Base-by-base conservation (phyloP, 306 rosid species). In the Castanea mollissima region DNA sequence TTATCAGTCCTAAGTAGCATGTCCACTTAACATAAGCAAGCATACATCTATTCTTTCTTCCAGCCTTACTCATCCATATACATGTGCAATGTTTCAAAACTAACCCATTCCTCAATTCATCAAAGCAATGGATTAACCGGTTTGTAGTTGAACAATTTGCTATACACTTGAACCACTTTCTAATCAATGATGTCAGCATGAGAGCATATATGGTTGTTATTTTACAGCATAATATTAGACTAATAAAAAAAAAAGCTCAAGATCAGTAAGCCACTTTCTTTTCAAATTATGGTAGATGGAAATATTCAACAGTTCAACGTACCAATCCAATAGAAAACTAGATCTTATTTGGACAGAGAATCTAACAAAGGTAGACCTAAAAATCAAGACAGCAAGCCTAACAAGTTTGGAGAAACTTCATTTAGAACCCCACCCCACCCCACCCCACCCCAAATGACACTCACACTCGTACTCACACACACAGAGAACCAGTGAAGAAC, bases 401-500 rank as follows among this genome's bases (percentile, higher is more conserved):
- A 46, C 15, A 46, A 46, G 4, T 46, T 46, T 46, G 54, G 54
- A 46, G 15, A 46, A 46, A 46, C 54, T 12, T 12, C 54, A 49
- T 49, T 49, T 11, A 49, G 4, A 49, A 49, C 54, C 16, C 16
- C 54, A 11, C 16, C 54, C 16, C 54, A 49, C 54, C 16, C 16
- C 54, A 11, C 16, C 54, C 16, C 54, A 3, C 54, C 54, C 54
- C 15, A 49, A 49, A 49, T 10, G 16, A 16, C 16, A 49, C 16
- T 49, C 54, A 3, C 54, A 11, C 16, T 9, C 54, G 11, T 14
- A 49, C 54, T 49, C 54, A 49, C 54, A 46, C 54, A 49, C 6
- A 41, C 12, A 78, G 29, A 56, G 71, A 69, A 64, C n/a, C 38
- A 74, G 62, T 38, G 21, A 57, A 21, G 25, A 67, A 95, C 99